Base-by-base conservation (phyloP, 768 basidiomycete genomes). In the Clitopilus hobsonii region DNA sequence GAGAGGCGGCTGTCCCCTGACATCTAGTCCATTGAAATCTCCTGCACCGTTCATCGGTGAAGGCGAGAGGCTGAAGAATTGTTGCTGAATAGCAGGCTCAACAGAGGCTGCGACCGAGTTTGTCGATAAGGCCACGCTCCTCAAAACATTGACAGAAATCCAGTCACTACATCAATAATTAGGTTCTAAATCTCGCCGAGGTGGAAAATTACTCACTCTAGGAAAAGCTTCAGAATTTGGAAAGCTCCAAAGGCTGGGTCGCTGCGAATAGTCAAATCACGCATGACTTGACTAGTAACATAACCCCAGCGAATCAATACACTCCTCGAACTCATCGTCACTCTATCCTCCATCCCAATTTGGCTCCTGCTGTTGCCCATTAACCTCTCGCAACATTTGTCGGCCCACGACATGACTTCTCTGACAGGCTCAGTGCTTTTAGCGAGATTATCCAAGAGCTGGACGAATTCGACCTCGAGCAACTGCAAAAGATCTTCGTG, bases 201-300 rank as follows among this genome's bases (percentile, higher is more conserved):
- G 55, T 27, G 27, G 23, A 24, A 26, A 49, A 49, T 47, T 20
- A 81, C 89, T 65, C 61, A 92, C 91, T 94, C 91, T 56, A 94
- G 77, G 80, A 94, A 94, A 62, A 94, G 73, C 69, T 94, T 94
- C 70, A 94, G 67, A 58, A 94, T 93, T 70, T 94, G 92, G 75
- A 94, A 94, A 16, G 93, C 89, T 51, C 92, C 92, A 61, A 94
- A 94, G 2, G 91, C 89, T 52, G 91, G 91, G 70, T 94, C 91
- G 61, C 91, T 94, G 59, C 91, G 86, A 60, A 94, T 94, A 8
- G 91, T 94, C 68, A 94, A 74, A 70, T 94, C 92, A 62, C 92
- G 78, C 91, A 94, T 94, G 62, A 94, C 84, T 69, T 94, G 91
- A 69, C 88, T 90, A 16, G 91, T 93, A 65, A 94, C 92, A 71